phyloP scores from a whole-genome alignment of 2,329 filamentous ascomycete genomes.

The Calonectria hongkongensis region DNA sequence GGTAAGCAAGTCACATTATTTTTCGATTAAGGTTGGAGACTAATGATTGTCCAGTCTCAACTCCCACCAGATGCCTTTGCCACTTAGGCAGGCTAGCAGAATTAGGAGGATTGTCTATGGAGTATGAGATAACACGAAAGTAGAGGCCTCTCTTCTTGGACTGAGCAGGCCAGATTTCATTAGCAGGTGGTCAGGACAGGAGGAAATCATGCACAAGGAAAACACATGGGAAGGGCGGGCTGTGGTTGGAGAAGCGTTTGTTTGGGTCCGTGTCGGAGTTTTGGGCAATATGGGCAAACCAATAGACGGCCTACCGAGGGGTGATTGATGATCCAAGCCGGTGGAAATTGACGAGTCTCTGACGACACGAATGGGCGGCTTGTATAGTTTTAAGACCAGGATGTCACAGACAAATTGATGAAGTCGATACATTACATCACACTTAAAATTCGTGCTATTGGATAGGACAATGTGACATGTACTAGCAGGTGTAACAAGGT shows the following conservation, averaged over 20 bases:
- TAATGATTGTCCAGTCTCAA: conserved; percentile 60
- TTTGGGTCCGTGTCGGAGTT: conserved; percentile 52
- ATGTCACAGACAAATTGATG: conserved; percentile 46
- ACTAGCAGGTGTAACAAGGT: not conserved
- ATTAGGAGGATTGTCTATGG: not conserved
- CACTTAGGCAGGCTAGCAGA: conserved; percentile 38
- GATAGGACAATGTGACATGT: conserved; percentile 16
- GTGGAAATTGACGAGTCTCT: conserved; percentile 33
- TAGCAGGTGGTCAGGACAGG: not conserved
- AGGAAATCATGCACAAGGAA: conserved; percentile 19
- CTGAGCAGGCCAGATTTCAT: not conserved
- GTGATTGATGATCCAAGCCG: conserved; percentile 25
- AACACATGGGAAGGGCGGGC: conserved; percentile 25
- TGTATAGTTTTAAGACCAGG: conserved; percentile 47
- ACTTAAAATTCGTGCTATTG: not conserved
- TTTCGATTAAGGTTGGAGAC: not conserved
- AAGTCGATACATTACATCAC: conserved; percentile 25
- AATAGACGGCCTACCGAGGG: conserved; percentile 35
- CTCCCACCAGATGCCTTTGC: conserved; percentile 71
- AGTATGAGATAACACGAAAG: not conserved
- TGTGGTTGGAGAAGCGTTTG: conserved; percentile 44
- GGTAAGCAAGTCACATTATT: conserved; percentile 66
- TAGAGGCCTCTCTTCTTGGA: not conserved
- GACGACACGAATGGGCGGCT: conserved; percentile 22
- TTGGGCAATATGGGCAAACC: conserved; percentile 41